Conservation (phyloP, 805 yeast species). For the Wickerhamomyces subpelliculosus region DNA sequence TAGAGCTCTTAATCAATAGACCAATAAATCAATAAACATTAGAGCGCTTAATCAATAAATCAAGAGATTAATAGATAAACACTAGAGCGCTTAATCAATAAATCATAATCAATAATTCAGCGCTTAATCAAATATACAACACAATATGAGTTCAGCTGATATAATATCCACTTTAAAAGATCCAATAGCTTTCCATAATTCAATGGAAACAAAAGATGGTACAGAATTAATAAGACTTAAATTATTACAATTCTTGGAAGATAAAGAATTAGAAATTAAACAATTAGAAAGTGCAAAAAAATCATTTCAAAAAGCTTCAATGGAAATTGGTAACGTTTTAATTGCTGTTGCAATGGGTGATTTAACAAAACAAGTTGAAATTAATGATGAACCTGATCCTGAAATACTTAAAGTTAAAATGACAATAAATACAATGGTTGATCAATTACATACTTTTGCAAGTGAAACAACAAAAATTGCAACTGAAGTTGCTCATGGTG, state of each 20-base stretch:
- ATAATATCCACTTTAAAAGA: not conserved
- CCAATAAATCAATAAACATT: too few species aligned
- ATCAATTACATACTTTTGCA: conserved; percentile 75
- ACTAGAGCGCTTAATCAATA: too few species aligned
- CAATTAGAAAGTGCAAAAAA: not conserved
- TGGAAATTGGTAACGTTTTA: conserved; percentile 84
- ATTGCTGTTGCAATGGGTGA: conserved; percentile 84
- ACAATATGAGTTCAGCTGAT: not conserved
- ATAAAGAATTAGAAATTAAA: not conserved
- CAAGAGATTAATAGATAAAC: too few species aligned
- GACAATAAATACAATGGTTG: conserved; percentile 85
- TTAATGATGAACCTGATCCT: conserved; percentile 61
- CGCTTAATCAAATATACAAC: too few species aligned
- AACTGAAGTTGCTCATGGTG: conserved; percentile 86
- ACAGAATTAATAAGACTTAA: not conserved
- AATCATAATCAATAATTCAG: too few species aligned
- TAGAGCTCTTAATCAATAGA: too few species aligned
- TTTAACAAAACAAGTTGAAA: conserved; percentile 69
- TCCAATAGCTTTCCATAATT: not conserved
- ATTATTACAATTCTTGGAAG: not conserved
- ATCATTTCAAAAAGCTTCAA: conserved; percentile 3
- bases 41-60: too few species aligned
- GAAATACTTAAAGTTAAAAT: conserved; percentile 75
- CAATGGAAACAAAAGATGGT: not conserved
- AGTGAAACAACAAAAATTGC: conserved; percentile 80